phyloP scores from a whole-genome alignment of 2,329 filamentous ascomycete genomes.

The Endothia cerciana region DNA sequence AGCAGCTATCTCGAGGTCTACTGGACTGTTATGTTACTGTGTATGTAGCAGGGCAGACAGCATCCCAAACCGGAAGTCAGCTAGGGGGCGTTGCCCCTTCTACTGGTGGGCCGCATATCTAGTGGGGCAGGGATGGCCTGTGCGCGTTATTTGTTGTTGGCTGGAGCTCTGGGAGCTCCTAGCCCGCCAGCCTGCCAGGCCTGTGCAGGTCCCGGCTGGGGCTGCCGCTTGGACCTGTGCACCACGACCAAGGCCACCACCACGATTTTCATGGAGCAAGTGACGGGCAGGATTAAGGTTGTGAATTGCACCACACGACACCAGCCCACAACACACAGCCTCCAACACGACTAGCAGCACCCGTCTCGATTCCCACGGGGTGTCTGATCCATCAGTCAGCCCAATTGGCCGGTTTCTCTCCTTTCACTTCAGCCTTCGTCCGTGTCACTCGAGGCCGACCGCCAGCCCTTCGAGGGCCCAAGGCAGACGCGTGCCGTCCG shows the following conservation, averaged over 20 bases:
- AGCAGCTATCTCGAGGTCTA: no score
- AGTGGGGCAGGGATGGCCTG: slow-evolving; percentile 30
- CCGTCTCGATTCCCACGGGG: slow-evolving; percentile 6
- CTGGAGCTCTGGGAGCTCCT: slow-evolving; percentile 30
- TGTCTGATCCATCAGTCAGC: slow-evolving; percentile 8
- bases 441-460: slow-evolving; percentile 16
- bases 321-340: slow-evolving; percentile 3
- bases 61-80: slow-evolving; percentile 14
- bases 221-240: not conserved
- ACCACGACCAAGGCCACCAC: no score
- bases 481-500: slow-evolving; percentile 25
- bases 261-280: slow-evolving; percentile 22
- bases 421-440: no score
- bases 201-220: slow-evolving; percentile 1
- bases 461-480: slow-evolving; percentile 9
- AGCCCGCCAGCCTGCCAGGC: not conserved
- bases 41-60: not conserved
- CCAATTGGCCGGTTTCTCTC: slow-evolving; percentile 20
- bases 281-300: not conserved
- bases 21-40: no score
- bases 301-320: slow-evolving; percentile 15
- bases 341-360: slow-evolving; percentile 11
- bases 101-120: slow-evolving; percentile 23
- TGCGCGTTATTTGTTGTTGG: slow-evolving; percentile 39
- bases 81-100: slow-evolving; percentile 25